Base-by-base conservation (phyloP, 495 filamentous ascomycete genomes). In the Amorphotheca resinae region DNA sequence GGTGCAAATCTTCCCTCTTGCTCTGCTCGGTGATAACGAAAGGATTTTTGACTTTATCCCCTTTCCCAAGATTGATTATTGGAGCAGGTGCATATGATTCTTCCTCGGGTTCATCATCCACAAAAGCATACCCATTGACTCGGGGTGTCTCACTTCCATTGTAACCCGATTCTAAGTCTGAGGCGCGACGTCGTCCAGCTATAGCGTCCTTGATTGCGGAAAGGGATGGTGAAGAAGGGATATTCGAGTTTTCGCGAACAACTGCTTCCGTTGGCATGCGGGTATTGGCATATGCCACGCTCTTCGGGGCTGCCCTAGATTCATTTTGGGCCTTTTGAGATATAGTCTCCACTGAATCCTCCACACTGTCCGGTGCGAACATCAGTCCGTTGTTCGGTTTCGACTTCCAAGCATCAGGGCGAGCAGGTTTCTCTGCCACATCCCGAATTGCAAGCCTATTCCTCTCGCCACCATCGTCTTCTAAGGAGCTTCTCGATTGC, bases 61-160 rank as follows among this genome's bases (percentile, higher is more conserved):
- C 72, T 7, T 61, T 65, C 4, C 76, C 77, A 3, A 85, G 72
- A 5, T 68, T 57, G 31, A 56, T 51, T 9, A 40, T 41, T n/a
- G 44, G 46, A 7, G 36, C 8, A 23, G 46, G 22, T 12, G 4
- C 2, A 17, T 48, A 25, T 4, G 31, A 7, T 41, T 69, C 67
- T 34, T 33, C 47, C 28, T 61, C 60, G 0, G 74, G 73, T 33
- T 85, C 80, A 52, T 93, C 82, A 50, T 94, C 87, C 32, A 98
- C 91, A 59, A 95, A 96, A 2, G 84, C 76, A 54, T 95, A 98
- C 16, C 91, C 91, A 42, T 86, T 85, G 0, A 96, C 84, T 2
- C 86, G 71, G 0, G 91, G 91, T 0, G 91, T 95, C 56, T 91
- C 82, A n/a, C 75, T 78, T 15, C 63, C 66, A 2, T 62, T 62